phyloP scores from a whole-genome alignment of 352 stramenopile species.

The Phytophthora kernoviae region DNA sequence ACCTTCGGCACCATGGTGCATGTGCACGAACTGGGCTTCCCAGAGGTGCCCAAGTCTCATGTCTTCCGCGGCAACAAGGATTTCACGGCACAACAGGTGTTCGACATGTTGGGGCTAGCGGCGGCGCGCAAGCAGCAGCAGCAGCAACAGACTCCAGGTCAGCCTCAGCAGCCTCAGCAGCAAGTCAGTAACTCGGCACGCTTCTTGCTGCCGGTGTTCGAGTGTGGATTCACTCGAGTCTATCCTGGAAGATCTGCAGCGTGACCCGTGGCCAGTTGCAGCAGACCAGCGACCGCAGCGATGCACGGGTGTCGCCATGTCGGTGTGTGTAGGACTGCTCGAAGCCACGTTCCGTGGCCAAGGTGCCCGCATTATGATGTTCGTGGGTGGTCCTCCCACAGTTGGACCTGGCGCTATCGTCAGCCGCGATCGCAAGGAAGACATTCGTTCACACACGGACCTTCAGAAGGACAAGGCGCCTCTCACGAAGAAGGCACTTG shows the following conservation, averaged over 20 bases:
- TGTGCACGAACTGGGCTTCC: conserved; percentile 98
- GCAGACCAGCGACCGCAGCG: conserved; percentile 95
- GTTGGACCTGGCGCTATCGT: conserved; percentile 97
- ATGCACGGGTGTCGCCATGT: conserved; percentile 97
- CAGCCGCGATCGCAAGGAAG: conserved; percentile 94
- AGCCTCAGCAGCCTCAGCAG: conserved; percentile 78
- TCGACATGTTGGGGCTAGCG: conserved; percentile 95
- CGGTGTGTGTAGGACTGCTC: conserved; percentile 95
- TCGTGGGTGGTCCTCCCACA: conserved; percentile 97
- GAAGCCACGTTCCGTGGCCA: conserved; percentile 96
- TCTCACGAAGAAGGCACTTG: conserved; percentile 94
- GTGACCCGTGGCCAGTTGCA: conserved; percentile 97
- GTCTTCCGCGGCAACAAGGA: conserved; percentile 99
- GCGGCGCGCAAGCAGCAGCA: conserved; percentile 61
- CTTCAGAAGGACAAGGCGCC: conserved; percentile 95
- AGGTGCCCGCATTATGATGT: conserved; percentile 98
- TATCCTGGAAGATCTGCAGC: conserved; percentile 98
- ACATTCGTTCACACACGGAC: conserved; percentile 97
- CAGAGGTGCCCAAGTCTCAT: conserved; percentile 96
- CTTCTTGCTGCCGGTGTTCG: conserved; percentile 97
- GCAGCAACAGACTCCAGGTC: conserved; percentile 40
- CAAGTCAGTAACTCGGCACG: conserved; percentile 86
- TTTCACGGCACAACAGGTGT: conserved; percentile 95
- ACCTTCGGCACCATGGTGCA: conserved; percentile 99
- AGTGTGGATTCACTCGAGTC: conserved; percentile 97